Base-by-base conservation (phyloP, 768 basidiomycete genomes). In the Tulasnella sp. region DNA sequence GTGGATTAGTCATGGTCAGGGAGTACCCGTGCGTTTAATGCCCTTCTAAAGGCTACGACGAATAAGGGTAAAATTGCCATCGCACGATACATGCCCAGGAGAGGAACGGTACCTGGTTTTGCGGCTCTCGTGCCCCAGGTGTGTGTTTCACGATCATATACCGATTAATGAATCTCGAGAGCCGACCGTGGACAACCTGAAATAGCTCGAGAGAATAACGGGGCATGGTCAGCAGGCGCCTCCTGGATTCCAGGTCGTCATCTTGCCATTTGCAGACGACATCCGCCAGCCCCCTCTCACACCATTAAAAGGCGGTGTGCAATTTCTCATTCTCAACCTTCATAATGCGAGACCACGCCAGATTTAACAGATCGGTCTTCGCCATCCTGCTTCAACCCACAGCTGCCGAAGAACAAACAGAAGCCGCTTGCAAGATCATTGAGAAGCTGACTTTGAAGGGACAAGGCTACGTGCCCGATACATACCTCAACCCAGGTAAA, bases 261-360 rank as follows among this genome's bases (percentile, higher is more conserved):
- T 86, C 15, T 69, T 97, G n/a, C 93, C 94, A 0, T 99, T 87
- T 68, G 86, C 88, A 3, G 96, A 99, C 67, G 96, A 99, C 65
- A 85, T 98, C 50, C 82, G 96, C 49, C 75, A 77, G 19, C 86
- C 87, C 4, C 83, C 86, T 1, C 70, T 92, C 10, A 79, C 83
- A 19, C 75, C 80, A 56, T 83, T 76, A 5, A 73, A 77, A 64
- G 76, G 78, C 75, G 85, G 91, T 82, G 70, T 53, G 67, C 19
- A n/a, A n/a, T n/a, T n/a, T n/a, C n/a, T n/a, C n/a, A n/a, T n/a
- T n/a, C n/a, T n/a, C n/a, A n/a, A n/a, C n/a, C n/a, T n/a, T n/a
- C n/a, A n/a, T n/a, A n/a, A n/a, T n/a, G n/a, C n/a, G n/a, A n/a
- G n/a, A n/a, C n/a, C n/a, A n/a, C n/a, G n/a, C n/a, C n/a, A n/a